Percentiles rank a stretch among this genome's conserved stretches.
Evolutionary conservation across 2,329 filamentous ascomycete genomes (phyloP).

Genomic region (Akanthomyces uredinophilus): DNA sequence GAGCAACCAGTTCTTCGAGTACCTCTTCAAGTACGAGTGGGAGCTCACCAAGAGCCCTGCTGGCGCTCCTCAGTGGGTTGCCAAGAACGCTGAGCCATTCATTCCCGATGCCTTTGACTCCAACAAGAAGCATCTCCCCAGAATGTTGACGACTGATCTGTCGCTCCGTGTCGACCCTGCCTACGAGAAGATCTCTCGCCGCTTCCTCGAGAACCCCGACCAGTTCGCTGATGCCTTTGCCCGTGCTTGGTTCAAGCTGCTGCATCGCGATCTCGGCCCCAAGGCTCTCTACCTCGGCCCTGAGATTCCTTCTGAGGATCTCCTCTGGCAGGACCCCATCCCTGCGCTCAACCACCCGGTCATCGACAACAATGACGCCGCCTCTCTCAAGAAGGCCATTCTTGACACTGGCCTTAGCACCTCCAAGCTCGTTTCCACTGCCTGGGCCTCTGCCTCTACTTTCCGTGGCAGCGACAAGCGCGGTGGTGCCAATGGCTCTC

Average conservation of each 20-base stretch:
- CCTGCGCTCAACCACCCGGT: constrained; percentile 53
- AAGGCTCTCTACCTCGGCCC: constrained; percentile 66
- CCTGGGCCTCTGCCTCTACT: constrained; percentile 66
- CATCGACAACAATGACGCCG: constrained; percentile 58
- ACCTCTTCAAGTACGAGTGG: constrained; percentile 76
- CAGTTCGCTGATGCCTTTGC: constrained; percentile 65
- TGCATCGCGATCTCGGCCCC: constrained; percentile 75
- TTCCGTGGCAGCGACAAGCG: constrained; percentile 77
- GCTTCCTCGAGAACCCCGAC: constrained; percentile 63
- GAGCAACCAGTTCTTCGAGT: constrained; percentile 70
- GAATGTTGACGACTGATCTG: constrained; percentile 72
- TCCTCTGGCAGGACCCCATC: constrained; percentile 72
- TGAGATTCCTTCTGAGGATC: constrained; percentile 63
- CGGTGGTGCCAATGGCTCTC: constrained; percentile 74
- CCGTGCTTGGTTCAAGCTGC: constrained; percentile 77
- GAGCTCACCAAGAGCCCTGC: constrained; percentile 69
- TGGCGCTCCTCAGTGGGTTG: constrained; percentile 72
- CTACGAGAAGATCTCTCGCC: constrained; percentile 71
- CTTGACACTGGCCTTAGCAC: constrained; percentile 56
- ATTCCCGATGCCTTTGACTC: constrained; percentile 68
- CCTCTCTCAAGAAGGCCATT: constrained; percentile 64
- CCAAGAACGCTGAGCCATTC: constrained; percentile 61
- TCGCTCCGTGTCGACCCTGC: constrained; percentile 64
- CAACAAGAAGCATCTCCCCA: constrained; percentile 67
- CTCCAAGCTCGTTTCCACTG: constrained; percentile 58